Percentiles rank a stretch among this genome's conserved stretches.
These are phyloP conservation scores for Colletotrichum brevisporum DNA, from an alignment of 2,329 filamentous ascomycete species.

Conservation along the genomic window DNA sequence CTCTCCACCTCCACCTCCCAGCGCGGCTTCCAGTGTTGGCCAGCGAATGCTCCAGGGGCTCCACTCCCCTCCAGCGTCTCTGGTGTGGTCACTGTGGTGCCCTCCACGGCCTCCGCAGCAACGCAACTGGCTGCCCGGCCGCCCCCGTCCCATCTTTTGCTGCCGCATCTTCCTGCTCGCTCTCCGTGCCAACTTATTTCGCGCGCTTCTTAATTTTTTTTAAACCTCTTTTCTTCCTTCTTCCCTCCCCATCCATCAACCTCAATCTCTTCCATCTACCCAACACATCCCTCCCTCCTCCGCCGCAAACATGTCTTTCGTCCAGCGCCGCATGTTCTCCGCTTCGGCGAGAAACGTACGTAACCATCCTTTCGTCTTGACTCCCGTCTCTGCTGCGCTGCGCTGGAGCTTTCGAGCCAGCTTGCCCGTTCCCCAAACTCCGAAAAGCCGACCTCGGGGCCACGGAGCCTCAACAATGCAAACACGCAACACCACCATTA, in stretches of 20 bases:
- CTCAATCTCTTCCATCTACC: slow-evolving; percentile 30
- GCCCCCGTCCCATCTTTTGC: slow-evolving; percentile 36
- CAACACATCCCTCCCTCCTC: slow-evolving; percentile 35
- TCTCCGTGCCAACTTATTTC: slow-evolving; percentile 40
- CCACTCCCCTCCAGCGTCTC: neutral
- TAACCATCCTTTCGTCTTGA: slow-evolving; percentile 42
- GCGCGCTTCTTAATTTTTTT: slow-evolving; percentile 45
- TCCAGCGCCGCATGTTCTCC: slow-evolving; percentile 86
- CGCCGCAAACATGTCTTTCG: slow-evolving; percentile 77
- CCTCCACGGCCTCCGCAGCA: slow-evolving; percentile 1
- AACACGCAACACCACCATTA: neutral
- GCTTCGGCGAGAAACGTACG: slow-evolving; percentile 83
- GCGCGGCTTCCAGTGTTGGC: slow-evolving; percentile 18
- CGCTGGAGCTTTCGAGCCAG: slow-evolving; percentile 15
- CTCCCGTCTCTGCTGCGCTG: slow-evolving; percentile 13
- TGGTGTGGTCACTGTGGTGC: neutral
- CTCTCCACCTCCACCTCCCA: neutral
- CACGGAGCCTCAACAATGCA: slow-evolving; percentile 12
- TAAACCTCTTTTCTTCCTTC: slow-evolving; percentile 44
- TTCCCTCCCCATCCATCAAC: slow-evolving; percentile 40
- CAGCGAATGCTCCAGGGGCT: slow-evolving; percentile 18
- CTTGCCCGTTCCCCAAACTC: slow-evolving; percentile 28
- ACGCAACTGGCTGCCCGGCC: slow-evolving; percentile 30
- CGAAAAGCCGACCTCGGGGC: slow-evolving; percentile 37
- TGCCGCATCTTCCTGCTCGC: slow-evolving; percentile 26